phyloP scores from a whole-genome alignment of 441 rosid genomes.

The Dalechampia spathulata region DNA sequence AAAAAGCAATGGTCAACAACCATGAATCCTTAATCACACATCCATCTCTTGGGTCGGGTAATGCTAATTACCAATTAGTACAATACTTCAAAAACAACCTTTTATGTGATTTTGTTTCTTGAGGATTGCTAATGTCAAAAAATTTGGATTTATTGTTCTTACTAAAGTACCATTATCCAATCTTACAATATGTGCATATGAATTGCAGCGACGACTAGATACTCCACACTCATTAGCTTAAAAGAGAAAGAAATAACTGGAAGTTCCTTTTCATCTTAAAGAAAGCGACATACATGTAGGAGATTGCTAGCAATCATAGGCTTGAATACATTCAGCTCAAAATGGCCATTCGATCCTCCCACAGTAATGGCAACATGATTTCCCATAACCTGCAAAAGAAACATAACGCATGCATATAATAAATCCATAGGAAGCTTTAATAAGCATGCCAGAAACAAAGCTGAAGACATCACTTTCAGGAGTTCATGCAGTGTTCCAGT shows the following conservation, averaged over 20 bases:
- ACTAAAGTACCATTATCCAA: background rate
- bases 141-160: background rate
- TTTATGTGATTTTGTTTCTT: background rate
- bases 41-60: no score
- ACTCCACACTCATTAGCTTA: background rate
- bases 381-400: conserved; percentile 71
- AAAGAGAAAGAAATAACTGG: no score
- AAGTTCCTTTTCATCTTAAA: background rate
- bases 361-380: conserved; percentile 86
- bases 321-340: conserved; percentile 90
- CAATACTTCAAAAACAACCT: background rate
- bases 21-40: background rate
- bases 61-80: background rate
- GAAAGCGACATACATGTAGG: conserved; percentile 52
- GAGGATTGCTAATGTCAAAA: background rate
- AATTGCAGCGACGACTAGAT: background rate
- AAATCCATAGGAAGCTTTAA: background rate
- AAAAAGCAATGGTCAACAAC: background rate
- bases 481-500: background rate
- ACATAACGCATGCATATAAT: no score
- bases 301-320: conserved; percentile 91
- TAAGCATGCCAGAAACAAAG: background rate
- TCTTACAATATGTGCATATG: no score
- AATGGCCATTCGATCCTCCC: conserved; percentile 96
- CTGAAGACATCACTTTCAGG: background rate